These are phyloP conservation scores for Naematelia encephala DNA, from an alignment of 768 basidiomycete genomes.

Conservation along the genomic window DNA sequence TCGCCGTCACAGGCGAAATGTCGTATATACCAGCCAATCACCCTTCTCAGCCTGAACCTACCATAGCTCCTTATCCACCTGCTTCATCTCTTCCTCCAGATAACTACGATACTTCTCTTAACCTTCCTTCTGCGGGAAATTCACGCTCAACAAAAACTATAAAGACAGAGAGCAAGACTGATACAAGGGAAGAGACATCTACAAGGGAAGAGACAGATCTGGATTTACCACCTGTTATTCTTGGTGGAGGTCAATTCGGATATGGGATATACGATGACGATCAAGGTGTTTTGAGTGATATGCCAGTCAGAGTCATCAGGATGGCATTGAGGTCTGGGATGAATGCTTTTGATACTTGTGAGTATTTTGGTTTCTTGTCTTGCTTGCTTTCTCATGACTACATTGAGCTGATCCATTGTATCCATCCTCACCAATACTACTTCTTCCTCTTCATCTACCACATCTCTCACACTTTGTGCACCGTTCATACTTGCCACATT, in stretches of 20 bases:
- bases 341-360: constrained; percentile 49
- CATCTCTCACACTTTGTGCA: neutral
- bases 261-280: constrained; percentile 46
- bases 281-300: constrained; percentile 15
- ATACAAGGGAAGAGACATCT: neutral
- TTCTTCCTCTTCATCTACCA: neutral
- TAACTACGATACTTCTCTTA: constrained; percentile 1
- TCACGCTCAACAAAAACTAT: too few relatives aligned
- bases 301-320: constrained; percentile 44
- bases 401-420: constrained; percentile 1
- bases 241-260: constrained; percentile 49
- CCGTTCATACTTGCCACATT: neutral
- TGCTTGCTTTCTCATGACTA: neutral
- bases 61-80: constrained; percentile 3
- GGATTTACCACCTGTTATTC: constrained; percentile 35
- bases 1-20: neutral
- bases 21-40: constrained; percentile 13
- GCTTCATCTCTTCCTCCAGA: constrained; percentile 2
- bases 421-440: constrained; percentile 1
- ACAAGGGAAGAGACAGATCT: neutral
- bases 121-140: constrained; percentile 8
- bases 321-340: constrained; percentile 48
- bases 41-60: constrained; percentile 20
- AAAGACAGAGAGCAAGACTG: neutral
- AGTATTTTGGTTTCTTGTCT: constrained; percentile 2